Conservation (phyloP, 2,329 filamentous ascomycete species). For the Talaromyces sp. region DNA sequence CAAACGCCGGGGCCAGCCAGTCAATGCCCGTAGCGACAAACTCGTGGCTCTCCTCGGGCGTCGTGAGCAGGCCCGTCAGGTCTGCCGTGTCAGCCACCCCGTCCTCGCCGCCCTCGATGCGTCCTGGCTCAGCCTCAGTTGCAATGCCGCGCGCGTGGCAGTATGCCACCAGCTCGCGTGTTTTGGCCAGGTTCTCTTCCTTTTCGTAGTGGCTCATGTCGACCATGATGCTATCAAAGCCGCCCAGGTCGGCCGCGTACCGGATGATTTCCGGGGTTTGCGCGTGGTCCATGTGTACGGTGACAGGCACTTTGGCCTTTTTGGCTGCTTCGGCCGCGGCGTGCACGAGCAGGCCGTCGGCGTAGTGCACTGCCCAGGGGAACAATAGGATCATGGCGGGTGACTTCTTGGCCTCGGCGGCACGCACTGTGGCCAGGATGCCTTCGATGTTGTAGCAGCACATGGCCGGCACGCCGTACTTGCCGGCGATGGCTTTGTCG, state of each 20-base stretch:
- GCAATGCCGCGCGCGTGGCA: conserved; percentile 62
- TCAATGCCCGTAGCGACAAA: conserved; percentile 69
- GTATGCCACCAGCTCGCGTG: conserved; percentile 56
- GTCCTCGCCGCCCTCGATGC: conserved; percentile 70
- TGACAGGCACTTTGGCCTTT: conserved; percentile 54
- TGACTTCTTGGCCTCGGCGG: conserved; percentile 61
- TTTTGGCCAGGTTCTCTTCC: conserved; percentile 62
- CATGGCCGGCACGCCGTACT: conserved; percentile 57
- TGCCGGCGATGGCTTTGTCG: conserved; percentile 49
- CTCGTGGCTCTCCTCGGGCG: conserved; percentile 62
- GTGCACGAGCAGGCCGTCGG: conserved; percentile 51
- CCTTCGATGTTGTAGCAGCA: conserved; percentile 67
- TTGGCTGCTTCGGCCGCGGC: conserved; percentile 53
- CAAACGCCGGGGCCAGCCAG: conserved; percentile 69
- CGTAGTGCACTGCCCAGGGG: conserved; percentile 67
- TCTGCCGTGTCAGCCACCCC: conserved; percentile 64
- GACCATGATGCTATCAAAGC: conserved; percentile 70
- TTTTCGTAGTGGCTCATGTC: conserved; percentile 71
- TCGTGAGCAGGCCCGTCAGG: conserved; percentile 60
- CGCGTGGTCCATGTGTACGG: conserved; percentile 62
- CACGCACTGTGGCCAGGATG: conserved; percentile 62
- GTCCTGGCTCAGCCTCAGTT: conserved; percentile 65
- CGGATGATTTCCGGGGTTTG: conserved; percentile 60
- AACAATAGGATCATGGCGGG: conserved; percentile 69
- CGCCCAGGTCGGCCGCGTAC: conserved; percentile 54